A percentile compares a stretch with the other conserved stretches of the same genome.
Evolutionary conservation across 2,329 filamentous ascomycete species (phyloP).

Genomic region (Trichophyton benhamiae): DNA sequence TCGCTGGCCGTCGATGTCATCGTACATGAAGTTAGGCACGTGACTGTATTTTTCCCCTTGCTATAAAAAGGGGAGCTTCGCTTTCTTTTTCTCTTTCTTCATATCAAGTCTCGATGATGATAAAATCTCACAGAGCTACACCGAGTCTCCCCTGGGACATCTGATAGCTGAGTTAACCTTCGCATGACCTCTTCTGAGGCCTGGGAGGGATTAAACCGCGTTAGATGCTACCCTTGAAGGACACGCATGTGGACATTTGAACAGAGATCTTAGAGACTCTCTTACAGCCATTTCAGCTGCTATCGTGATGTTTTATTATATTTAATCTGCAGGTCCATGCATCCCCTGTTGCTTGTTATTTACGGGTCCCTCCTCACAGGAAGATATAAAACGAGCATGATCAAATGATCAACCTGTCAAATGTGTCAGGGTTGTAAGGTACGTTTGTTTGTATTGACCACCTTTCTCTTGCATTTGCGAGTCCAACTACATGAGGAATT

Average conservation of each 20-base stretch:
- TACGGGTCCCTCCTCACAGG: no score
- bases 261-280: slow-evolving; percentile 38
- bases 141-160: slow-evolving; percentile 28
- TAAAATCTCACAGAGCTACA: slow-evolving; percentile 18
- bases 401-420: no score
- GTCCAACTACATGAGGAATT: neutral
- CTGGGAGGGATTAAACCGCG: slow-evolving; percentile 29
- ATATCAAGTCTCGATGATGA: slow-evolving; percentile 30
- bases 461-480: neutral
- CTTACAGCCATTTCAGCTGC: neutral
- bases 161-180: slow-evolving; percentile 25
- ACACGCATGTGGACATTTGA: slow-evolving; percentile 30
- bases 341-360: no score
- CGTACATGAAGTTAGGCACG: neutral
- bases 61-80: neutral
- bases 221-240: slow-evolving; percentile 8
- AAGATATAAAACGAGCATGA: no score
- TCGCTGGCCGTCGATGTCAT: slow-evolving; percentile 1
- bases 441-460: neutral
- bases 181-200: slow-evolving; percentile 10
- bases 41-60: neutral
- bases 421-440: neutral
- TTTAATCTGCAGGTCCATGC: no score
- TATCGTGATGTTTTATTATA: no score
- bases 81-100: no score